Percentiles rank a stretch among this genome's conserved stretches.
Conservation (phyloP, 768 basidiomycete genomes). For the Kwoniella botswanensis region DNA sequence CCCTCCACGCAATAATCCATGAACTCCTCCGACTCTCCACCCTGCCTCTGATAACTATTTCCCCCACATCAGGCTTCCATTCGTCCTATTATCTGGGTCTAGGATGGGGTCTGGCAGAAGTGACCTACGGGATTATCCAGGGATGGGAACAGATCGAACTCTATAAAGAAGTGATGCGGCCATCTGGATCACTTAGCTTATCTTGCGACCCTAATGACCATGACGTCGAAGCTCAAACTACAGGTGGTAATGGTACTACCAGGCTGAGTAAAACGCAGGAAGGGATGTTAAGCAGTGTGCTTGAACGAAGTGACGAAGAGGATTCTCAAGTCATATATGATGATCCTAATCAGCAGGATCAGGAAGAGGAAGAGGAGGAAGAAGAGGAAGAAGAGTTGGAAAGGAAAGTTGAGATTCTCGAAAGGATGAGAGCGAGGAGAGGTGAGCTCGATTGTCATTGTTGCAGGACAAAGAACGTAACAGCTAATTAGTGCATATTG, state of each 20-base stretch:
- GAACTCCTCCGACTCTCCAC: conserved; percentile 50
- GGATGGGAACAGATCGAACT: conserved; percentile 54
- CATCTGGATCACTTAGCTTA: conserved; percentile 1
- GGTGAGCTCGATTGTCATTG: conserved; percentile 32
- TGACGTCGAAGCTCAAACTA: conserved; percentile 15
- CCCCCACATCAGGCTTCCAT: conserved; percentile 50
- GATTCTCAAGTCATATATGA: conserved; percentile 20
- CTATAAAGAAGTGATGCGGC: conserved; percentile 52
- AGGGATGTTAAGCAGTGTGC: conserved; percentile 19
- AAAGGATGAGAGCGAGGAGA: conserved; percentile 50
- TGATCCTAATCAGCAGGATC: conserved; percentile 24
- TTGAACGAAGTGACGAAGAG: conserved; percentile 22
- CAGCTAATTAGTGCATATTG: no score
- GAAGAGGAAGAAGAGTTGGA: conserved; percentile 52
- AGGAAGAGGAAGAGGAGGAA: conserved; percentile 21
- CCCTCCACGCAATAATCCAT: conserved; percentile 49
- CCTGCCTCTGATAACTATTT: conserved; percentile 44
- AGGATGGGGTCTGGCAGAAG: conserved; percentile 56
- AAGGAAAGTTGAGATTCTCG: conserved; percentile 53
- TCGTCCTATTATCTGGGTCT: conserved; percentile 55
- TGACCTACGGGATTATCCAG: conserved; percentile 52
- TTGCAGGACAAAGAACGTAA: no score
- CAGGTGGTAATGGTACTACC: conserved; percentile 1
- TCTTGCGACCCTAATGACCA: neutral
- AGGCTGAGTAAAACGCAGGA: conserved; percentile 4